These are phyloP conservation scores for Sclerospora graminicola DNA, from an alignment of 352 stramenopile genomes.

Conservation along the genomic window DNA sequence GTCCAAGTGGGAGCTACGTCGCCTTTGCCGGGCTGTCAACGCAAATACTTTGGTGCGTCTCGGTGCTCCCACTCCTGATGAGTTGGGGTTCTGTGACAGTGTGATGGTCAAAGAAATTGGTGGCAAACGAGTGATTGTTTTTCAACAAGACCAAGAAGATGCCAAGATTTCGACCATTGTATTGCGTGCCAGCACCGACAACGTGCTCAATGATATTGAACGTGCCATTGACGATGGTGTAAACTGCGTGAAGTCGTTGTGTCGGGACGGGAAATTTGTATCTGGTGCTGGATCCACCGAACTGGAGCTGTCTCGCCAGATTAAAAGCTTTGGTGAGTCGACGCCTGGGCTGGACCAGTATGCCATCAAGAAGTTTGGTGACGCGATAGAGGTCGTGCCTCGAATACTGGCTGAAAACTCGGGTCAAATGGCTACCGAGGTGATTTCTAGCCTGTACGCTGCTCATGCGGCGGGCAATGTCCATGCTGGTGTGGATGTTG, in stretches of 20 bases:
- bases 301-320: conserved; percentile 92
- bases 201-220: conserved; percentile 97
- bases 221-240: conserved; percentile 97
- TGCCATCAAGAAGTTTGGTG: conserved; percentile 98
- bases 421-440: conserved; percentile 89
- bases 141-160: conserved; percentile 90
- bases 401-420: conserved; percentile 97
- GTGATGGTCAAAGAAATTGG: conserved; percentile 94
- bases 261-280: conserved; percentile 92
- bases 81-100: conserved; percentile 94
- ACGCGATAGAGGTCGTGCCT: conserved; percentile 96
- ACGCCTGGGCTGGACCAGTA: conserved; percentile 98
- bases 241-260: conserved; percentile 93
- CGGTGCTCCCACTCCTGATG: conserved; percentile 93
- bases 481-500: conserved; percentile 91
- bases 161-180: conserved; percentile 96
- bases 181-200: conserved; percentile 89
- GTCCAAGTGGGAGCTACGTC: conserved; percentile 98
- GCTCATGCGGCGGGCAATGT: conserved; percentile 90
- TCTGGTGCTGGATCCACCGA: conserved; percentile 93
- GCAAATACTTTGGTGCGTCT: conserved; percentile 96
- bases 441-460: conserved; percentile 92
- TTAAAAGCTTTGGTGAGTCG: conserved; percentile 93
- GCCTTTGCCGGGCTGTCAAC: conserved; percentile 94
- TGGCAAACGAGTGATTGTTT: conserved; percentile 93